phyloP scores from a whole-genome alignment of 441 rosid species.

The Melastoma candidum region DNA sequence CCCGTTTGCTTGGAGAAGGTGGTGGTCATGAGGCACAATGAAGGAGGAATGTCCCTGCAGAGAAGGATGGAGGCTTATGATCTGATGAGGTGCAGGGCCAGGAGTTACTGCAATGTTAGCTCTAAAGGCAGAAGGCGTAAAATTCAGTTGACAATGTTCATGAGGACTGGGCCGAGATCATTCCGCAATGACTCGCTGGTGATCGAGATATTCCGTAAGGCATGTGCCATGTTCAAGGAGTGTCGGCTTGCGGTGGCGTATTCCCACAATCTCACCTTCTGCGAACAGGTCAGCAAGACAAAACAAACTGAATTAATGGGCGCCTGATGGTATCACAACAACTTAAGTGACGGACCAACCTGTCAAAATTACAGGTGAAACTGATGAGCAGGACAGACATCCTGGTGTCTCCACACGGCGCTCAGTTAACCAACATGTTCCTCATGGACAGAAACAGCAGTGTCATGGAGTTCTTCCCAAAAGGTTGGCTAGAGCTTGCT shows the following conservation, averaged over 20 bases:
- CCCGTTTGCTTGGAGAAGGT: slow-evolving; percentile 59
- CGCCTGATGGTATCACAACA: too few relatives aligned
- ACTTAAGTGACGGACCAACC: too few relatives aligned
- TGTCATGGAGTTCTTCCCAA: slow-evolving; percentile 63
- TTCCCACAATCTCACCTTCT: slow-evolving; percentile 44
- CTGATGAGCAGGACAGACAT: slow-evolving; percentile 50
- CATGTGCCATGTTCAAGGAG: slow-evolving; percentile 39
- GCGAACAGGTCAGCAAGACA: slow-evolving; percentile 43
- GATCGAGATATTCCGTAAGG: slow-evolving; percentile 32
- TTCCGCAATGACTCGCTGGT: slow-evolving; percentile 48
- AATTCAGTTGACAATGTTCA: slow-evolving; percentile 44
- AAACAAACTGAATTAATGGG: too few relatives aligned
- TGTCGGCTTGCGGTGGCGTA: slow-evolving; percentile 50
- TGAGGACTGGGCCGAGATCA: slow-evolving; percentile 64
- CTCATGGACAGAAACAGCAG: slow-evolving; percentile 62
- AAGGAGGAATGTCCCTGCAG: slow-evolving; percentile 60
- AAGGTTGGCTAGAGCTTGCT: slow-evolving; percentile 60
- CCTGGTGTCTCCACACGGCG: slow-evolving; percentile 51
- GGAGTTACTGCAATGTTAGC: slow-evolving; percentile 39
- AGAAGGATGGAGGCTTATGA: slow-evolving; percentile 48
- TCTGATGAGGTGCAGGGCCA: slow-evolving; percentile 45
- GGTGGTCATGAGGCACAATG: slow-evolving; percentile 66
- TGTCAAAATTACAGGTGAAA: slow-evolving; percentile 27
- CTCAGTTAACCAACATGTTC: slow-evolving; percentile 56
- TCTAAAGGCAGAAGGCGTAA: slow-evolving; percentile 8